phyloP scores from a whole-genome alignment of 441 rosid species.

The Raphanus hybrid region DNA sequence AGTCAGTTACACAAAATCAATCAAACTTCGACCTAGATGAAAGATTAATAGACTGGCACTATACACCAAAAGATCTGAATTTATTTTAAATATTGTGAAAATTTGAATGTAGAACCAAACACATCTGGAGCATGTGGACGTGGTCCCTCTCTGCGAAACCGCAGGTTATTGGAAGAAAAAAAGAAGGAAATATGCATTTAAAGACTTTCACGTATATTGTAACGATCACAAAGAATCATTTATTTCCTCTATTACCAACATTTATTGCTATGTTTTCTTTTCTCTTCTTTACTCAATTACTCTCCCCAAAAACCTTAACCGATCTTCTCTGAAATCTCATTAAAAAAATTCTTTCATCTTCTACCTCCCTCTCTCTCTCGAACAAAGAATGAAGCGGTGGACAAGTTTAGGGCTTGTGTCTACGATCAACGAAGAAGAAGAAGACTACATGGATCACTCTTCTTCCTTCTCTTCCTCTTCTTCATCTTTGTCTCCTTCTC shows the following conservation, averaged over 20 bases:
- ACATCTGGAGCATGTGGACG: constrained; percentile 28
- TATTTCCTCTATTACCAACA: constrained; percentile 36
- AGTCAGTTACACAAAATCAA: background rate
- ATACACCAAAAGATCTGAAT: background rate
- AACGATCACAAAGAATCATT: constrained; percentile 40
- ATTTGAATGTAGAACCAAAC: constrained; percentile 24
- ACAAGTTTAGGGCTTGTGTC: constrained; percentile 64
- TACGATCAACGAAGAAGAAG: constrained; percentile 73
- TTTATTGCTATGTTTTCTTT: constrained; percentile 30
- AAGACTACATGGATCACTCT: constrained; percentile 41
- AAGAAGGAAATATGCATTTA: constrained; percentile 32
- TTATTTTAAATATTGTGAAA: constrained; percentile 17
- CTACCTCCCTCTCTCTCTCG: background rate
- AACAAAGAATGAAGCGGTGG: constrained; percentile 54
- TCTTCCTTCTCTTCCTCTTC: constrained; percentile 47
- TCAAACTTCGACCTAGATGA: background rate
- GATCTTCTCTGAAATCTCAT: constrained; percentile 21
- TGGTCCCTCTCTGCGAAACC: constrained; percentile 35
- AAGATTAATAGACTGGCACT: background rate
- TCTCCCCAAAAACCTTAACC: constrained; percentile 31
- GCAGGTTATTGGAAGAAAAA: constrained; percentile 15
- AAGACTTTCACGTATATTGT: constrained; percentile 40
- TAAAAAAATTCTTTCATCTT: background rate
- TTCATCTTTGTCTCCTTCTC: constrained; percentile 44
- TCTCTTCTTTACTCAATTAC: constrained; percentile 20